phyloP scores from a whole-genome alignment of 23 red algal genomes.

The Gracilaria gracilis region DNA sequence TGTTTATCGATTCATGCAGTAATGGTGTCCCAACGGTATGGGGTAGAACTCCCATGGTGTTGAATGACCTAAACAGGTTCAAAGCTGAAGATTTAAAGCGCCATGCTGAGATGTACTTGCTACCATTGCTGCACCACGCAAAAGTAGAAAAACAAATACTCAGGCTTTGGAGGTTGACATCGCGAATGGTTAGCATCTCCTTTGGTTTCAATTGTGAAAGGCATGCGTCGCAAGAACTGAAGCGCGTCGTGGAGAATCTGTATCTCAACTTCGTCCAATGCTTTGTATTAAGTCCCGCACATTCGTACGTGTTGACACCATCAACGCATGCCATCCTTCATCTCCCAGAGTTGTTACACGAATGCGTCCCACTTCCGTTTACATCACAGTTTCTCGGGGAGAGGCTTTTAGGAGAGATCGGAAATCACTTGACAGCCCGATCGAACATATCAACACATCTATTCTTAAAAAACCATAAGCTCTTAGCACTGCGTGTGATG shows the following conservation, averaged over 20 bases:
- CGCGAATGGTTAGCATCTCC: neutral
- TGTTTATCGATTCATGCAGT: too few species aligned
- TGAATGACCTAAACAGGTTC: neutral
- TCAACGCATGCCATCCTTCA: neutral
- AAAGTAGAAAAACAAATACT: neutral
- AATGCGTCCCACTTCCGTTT: conserved; percentile 9
- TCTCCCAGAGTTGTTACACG: neutral
- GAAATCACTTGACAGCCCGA: neutral
- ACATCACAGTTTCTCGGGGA: conserved; percentile 11
- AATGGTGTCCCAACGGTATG: neutral
- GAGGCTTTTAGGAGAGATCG: conserved; percentile 13
- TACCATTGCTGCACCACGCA: neutral
- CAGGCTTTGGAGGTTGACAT: neutral
- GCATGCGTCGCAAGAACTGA: neutral
- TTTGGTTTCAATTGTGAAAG: neutral
- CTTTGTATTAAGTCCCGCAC: too few species aligned
- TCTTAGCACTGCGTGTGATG: conserved; percentile 2
- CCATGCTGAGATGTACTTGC: conserved; percentile 5
- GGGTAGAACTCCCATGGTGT: neutral
- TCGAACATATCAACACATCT: neutral
- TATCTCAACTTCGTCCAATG: neutral
- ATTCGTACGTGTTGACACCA: conserved; percentile 5
- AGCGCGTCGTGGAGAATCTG: neutral
- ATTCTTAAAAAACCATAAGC: conserved; percentile 8
- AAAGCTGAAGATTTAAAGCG: conserved; percentile 15